phyloP scores from a whole-genome alignment of 1,284 basidiomycete species.

The Malassezia slooffiae region DNA sequence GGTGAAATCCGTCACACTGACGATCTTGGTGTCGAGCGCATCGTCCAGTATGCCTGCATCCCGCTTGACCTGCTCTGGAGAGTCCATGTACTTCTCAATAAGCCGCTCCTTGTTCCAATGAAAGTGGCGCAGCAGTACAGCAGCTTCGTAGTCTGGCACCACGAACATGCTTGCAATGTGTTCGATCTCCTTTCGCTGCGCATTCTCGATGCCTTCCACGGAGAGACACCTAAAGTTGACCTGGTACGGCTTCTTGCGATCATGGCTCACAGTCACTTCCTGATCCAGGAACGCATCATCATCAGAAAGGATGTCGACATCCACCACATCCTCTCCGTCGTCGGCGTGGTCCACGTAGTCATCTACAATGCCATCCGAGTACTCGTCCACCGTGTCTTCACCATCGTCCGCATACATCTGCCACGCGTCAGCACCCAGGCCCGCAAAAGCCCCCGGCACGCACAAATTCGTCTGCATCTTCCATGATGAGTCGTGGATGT shows the following conservation, averaged over 20 bases:
- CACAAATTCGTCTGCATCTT: slow-evolving; percentile 9
- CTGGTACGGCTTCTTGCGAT: slow-evolving; percentile 31
- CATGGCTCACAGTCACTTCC: slow-evolving; percentile 6
- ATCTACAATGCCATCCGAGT: slow-evolving; percentile 21
- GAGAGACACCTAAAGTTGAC: slow-evolving; percentile 37
- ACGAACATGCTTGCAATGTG: slow-evolving; percentile 42
- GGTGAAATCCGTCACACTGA: slow-evolving; percentile 24
- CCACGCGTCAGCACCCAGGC: neutral
- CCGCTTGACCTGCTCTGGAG: slow-evolving; percentile 30
- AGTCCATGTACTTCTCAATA: slow-evolving; percentile 47
- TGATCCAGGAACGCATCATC: slow-evolving; percentile 9
- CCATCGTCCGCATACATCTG: slow-evolving; percentile 21
- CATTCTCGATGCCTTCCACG: slow-evolving; percentile 23
- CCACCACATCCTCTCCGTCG: slow-evolving; percentile 6
- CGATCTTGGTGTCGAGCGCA: slow-evolving; percentile 17
- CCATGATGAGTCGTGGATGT: too few species aligned
- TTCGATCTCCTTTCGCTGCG: slow-evolving; percentile 38
- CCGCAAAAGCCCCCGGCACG: neutral
- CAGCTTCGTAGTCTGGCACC: slow-evolving; percentile 52
- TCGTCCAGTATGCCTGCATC: slow-evolving; percentile 39
- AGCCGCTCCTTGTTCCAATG: slow-evolving; percentile 92
- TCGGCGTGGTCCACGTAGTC: slow-evolving; percentile 19
- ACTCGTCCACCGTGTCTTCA: slow-evolving; percentile 43
- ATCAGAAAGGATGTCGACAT: slow-evolving; percentile 7
- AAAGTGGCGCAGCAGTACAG: slow-evolving; percentile 71